These are phyloP conservation scores for Xylaria sp. DNA, from an alignment of 2,329 filamentous ascomycete species.

Conservation along the genomic window DNA sequence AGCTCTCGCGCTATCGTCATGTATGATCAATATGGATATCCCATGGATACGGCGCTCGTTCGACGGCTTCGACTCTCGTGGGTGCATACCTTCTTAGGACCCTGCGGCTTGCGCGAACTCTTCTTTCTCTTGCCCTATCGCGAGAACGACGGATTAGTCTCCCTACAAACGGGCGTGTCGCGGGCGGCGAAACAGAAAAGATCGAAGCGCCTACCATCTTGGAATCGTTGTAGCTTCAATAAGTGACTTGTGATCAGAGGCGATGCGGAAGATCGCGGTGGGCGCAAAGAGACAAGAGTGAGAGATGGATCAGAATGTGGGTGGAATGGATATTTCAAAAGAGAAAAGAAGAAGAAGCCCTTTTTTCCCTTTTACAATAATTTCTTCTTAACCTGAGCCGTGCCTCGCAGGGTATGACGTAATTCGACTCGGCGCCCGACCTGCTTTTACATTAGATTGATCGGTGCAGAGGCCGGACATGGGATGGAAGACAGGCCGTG, in stretches of 20 bases:
- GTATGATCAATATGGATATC: slow-evolving; percentile 2
- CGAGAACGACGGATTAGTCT: not conserved
- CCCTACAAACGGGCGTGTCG: not conserved
- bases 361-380: not conserved
- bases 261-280: not conserved
- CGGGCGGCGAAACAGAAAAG: not conserved
- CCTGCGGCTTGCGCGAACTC: slow-evolving; percentile 74
- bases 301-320: too few species aligned
- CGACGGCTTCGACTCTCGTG: slow-evolving; percentile 7
- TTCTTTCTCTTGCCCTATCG: slow-evolving; percentile 85
- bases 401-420: slow-evolving; percentile 12
- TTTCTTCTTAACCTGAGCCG: not conserved
- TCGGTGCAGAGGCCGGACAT: slow-evolving; percentile 1
- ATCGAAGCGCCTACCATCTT: slow-evolving; percentile 21
- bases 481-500: slow-evolving; percentile 3
- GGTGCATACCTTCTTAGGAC: slow-evolving; percentile 67
- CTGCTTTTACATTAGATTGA: slow-evolving; percentile 11
- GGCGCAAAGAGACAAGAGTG: not conserved
- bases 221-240: not conserved
- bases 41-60: slow-evolving; percentile 9
- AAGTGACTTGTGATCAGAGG: not conserved
- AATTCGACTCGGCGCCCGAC: slow-evolving; percentile 3
- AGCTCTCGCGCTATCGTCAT: slow-evolving; percentile 54
- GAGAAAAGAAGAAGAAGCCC: not conserved
- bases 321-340: too few species aligned